Conservation (phyloP, 495 filamentous ascomycete genomes). For the Oidiodendron maius region DNA sequence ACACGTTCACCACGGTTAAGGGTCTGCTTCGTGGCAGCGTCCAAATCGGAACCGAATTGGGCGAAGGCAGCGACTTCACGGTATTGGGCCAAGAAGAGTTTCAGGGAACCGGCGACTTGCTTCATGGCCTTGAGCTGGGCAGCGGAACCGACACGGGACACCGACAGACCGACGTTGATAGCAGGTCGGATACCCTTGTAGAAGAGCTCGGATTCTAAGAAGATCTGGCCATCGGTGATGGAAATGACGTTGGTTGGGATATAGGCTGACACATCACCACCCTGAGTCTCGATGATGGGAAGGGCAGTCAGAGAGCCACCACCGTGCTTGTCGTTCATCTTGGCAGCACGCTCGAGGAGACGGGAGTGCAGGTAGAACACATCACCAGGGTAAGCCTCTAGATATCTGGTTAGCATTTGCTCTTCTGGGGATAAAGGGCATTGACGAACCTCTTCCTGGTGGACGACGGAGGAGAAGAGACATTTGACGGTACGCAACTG, state of each 20-base stretch:
- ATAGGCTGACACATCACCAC: slow-evolving; percentile 99
- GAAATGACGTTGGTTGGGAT: slow-evolving; percentile 99
- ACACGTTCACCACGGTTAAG: slow-evolving; percentile 98
- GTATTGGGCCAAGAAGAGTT: slow-evolving; percentile 99
- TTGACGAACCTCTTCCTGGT: slow-evolving; percentile 64
- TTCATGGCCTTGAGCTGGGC: slow-evolving; percentile 99
- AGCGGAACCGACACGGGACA: slow-evolving; percentile 98
- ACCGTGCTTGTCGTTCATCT: slow-evolving; percentile 96
- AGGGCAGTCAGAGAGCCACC: slow-evolving; percentile 96
- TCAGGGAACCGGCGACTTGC: slow-evolving; percentile 98
- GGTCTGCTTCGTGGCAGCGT: slow-evolving; percentile 98
- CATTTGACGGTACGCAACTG: slow-evolving; percentile 99
- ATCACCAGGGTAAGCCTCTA: slow-evolving; percentile 97
- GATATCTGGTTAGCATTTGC: neutral
- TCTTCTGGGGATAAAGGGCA: neutral
- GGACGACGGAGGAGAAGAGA: slow-evolving; percentile 98
- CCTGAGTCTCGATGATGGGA: slow-evolving; percentile 98
- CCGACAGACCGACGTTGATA: slow-evolving; percentile 99
- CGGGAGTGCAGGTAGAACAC: slow-evolving; percentile 99
- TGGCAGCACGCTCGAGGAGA: slow-evolving; percentile 98
- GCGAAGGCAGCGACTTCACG: slow-evolving; percentile 99
- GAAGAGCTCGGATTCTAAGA: slow-evolving; percentile 99
- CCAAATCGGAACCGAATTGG: slow-evolving; percentile 99
- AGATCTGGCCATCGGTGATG: slow-evolving; percentile 99
- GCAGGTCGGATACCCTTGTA: slow-evolving; percentile 99